Percentiles rank a stretch among this genome's conserved stretches.
Conservation (phyloP, 176 grass and related monocot genomes). For the Musa beccarii region DNA sequence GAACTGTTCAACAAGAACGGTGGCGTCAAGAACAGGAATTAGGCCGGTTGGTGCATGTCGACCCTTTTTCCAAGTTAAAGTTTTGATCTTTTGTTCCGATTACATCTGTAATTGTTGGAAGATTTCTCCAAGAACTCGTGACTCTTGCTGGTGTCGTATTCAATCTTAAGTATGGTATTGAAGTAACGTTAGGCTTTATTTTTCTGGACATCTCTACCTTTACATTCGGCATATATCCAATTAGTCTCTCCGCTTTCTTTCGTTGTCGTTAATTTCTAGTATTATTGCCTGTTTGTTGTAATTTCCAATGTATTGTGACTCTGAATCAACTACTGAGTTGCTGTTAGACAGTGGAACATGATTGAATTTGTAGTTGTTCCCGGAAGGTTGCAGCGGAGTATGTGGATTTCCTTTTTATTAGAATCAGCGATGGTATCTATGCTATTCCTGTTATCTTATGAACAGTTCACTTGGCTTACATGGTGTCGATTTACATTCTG, state of each 20-base stretch:
- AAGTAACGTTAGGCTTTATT: not conserved
- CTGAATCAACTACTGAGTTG: not conserved
- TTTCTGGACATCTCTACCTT: not conserved
- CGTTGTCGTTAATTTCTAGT: not conserved
- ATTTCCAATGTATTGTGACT: not conserved
- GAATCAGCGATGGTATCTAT: too few species aligned
- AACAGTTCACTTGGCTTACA: too few species aligned
- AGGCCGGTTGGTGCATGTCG: not conserved
- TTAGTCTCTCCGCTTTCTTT: not conserved
- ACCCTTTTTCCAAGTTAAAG: not conserved
- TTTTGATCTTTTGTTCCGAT: not conserved
- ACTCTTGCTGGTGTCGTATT: not conserved
- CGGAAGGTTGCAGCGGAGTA: not conserved
- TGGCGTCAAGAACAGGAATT: slow-evolving; percentile 1
- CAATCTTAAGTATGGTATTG: not conserved
- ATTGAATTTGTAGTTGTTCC: not conserved
- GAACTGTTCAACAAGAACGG: slow-evolving; percentile 48
- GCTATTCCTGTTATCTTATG: too few species aligned
- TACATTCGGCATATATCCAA: not conserved
- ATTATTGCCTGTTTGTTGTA: not conserved
- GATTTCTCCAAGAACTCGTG: not conserved
- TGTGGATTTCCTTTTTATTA: not conserved
- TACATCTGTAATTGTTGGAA: not conserved
- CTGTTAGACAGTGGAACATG: not conserved
- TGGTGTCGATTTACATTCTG: too few species aligned